Conservation (phyloP, 139 green algal species). For the Asterochloris sp. region DNA sequence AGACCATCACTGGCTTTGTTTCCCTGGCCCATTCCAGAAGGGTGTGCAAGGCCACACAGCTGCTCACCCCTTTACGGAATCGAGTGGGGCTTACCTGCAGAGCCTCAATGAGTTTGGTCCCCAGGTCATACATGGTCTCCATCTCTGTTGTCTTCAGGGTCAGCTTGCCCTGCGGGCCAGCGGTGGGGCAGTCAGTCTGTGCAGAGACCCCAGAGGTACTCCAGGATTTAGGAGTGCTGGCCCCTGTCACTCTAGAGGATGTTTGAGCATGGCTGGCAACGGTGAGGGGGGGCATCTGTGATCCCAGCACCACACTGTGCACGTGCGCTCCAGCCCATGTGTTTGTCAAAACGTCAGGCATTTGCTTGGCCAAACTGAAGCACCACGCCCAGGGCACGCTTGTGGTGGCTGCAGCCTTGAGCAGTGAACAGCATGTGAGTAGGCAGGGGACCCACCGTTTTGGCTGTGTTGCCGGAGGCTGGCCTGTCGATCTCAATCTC, state of each 20-base stretch:
- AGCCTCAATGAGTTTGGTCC: conserved; percentile 89
- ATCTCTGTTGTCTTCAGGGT: conserved; percentile 99
- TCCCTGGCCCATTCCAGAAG: too few relatives aligned
- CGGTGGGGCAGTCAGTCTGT: background rate
- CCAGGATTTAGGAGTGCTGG: conserved; percentile 23
- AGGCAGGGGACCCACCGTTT: conserved; percentile 60
- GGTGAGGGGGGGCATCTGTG: too few relatives aligned
- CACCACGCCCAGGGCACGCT: background rate
- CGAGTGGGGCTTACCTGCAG: conserved; percentile 29
- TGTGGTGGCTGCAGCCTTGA: background rate
- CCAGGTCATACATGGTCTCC: conserved; percentile 99
- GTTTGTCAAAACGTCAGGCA: background rate
- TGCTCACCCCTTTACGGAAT: too few relatives aligned
- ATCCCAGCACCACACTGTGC: too few relatives aligned
- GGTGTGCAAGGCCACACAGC: too few relatives aligned
- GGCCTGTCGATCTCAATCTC: conserved; percentile 96
- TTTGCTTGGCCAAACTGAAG: background rate
- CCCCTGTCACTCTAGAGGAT: background rate
- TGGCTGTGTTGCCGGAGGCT: conserved; percentile 60
- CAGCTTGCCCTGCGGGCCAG: conserved; percentile 76
- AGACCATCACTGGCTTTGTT: too few relatives aligned
- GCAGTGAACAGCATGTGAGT: background rate
- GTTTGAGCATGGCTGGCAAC: background rate
- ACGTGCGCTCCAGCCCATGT: background rate
- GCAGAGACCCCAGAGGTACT: background rate